Evolutionary conservation across 2,329 filamentous ascomycete genomes (phyloP).

Genomic region (Pseudocercospora eumusae): DNA sequence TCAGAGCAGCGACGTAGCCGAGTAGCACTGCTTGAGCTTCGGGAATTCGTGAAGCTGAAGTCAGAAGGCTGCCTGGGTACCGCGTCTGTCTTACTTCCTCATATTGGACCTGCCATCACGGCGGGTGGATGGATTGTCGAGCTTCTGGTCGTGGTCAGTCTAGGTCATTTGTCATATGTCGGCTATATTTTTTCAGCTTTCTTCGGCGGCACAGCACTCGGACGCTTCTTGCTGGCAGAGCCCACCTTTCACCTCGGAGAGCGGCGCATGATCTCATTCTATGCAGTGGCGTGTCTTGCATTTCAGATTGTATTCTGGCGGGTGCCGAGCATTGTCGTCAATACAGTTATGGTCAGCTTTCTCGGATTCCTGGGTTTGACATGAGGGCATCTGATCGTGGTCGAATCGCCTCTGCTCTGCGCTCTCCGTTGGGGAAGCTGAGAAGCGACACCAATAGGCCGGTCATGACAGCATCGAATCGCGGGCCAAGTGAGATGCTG

Average conservation of each 20-base stretch:
- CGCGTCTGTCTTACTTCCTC: constrained; percentile 67
- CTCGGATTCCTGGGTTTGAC: constrained; percentile 54
- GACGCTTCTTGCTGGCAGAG: constrained; percentile 38
- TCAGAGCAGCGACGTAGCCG: constrained; percentile 16
- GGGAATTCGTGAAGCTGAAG: constrained; percentile 47
- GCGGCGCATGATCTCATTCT: constrained; percentile 58
- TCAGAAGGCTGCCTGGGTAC: constrained; percentile 60
- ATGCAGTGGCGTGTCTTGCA: constrained; percentile 54
- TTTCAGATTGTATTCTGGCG: constrained; percentile 63
- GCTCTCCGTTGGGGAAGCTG: too few relatives aligned
- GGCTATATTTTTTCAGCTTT: constrained; percentile 65
- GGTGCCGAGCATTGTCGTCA: constrained; percentile 51
- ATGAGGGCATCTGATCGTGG: background rate
- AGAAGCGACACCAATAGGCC: too few relatives aligned
- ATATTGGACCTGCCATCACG: constrained; percentile 51
- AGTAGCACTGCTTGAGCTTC: constrained; percentile 48
- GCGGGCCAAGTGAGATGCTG: too few relatives aligned
- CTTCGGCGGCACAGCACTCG: constrained; percentile 60
- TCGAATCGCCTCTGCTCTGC: too few relatives aligned
- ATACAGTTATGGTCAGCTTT: constrained; percentile 56
- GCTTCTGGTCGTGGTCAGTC: constrained; percentile 62
- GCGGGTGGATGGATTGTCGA: constrained; percentile 63
- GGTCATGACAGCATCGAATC: too few relatives aligned
- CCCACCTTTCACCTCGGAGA: constrained; percentile 53
- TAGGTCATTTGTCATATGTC: constrained; percentile 58